Base-by-base conservation (phyloP, 306 rosid genomes). In the Bauhinia variegata region DNA sequence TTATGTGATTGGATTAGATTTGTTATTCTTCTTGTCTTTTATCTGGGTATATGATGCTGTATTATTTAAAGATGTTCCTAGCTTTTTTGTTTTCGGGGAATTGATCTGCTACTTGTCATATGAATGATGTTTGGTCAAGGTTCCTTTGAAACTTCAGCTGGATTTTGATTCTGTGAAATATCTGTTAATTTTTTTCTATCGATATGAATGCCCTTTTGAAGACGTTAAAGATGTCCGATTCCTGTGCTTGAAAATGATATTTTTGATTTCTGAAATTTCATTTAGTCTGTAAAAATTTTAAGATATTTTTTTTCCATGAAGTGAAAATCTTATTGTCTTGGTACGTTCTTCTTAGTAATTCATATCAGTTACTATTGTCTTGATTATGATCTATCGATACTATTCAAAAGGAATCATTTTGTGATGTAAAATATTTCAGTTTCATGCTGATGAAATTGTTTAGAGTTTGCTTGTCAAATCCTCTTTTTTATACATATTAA, bases 31-130 rank as follows among this genome's bases (percentile, higher is more conserved):
- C 30, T 3, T 78, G 71, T 19, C 23, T 61, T 12, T 72, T 3
- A 3, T 61, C 63, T 49, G 63, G 60, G 70, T 67, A 33, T 74
- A 10, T 63, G 52, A 51, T 62, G 56, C 13, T 51, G 49, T 46
- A 54, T 49, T 15, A 33, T 18, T 44, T 38, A 19, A 37, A 60
- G 19, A 30, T 83, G 50, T 53, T 73, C 67, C 47, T 15, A 46
- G 15, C 10, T 73, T 51, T 67, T 63, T 65, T 66, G 36, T 46
- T 37, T 73, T n/a, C n/a, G n/a, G n/a, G 67, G 38, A 68, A 76
- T 56, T 75, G 71, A 68, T 79, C 67, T 64, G 71, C 7, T 65
- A 28, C 71, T 63, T 16, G 52, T 50, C 5, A 11, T 60, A 23
- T 41, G 67, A 48, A 47, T 34, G 65, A 79, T 62, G 44, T 33